phyloP scores from a whole-genome alignment of 1,284 basidiomycete species.

The Leucoagaricus sp. region DNA sequence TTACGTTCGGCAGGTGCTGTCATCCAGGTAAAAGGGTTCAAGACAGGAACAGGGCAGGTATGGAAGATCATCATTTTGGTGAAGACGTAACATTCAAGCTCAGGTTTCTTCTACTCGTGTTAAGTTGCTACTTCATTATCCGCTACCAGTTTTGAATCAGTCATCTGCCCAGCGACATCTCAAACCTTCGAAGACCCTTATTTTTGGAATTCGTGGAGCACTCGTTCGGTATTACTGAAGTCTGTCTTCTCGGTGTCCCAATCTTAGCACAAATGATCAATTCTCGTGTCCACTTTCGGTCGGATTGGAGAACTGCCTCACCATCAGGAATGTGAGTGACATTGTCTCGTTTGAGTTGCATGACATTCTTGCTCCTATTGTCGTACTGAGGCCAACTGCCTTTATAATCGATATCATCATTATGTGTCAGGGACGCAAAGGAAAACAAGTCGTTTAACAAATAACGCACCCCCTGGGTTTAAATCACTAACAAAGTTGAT shows the following conservation, averaged over 20 bases:
- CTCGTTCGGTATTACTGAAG: conserved; percentile 42
- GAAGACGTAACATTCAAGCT: no score
- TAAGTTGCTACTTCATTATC: no score
- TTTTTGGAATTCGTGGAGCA: conserved; percentile 51
- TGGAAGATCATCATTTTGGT: no score
- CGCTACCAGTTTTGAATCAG: no score
- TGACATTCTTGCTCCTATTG: conserved; percentile 32
- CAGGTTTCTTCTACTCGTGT: no score
- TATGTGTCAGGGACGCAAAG: background rate
- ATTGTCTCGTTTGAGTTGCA: conserved; percentile 52
- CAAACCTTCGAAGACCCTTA: no score
- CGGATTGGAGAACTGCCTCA: conserved; percentile 26
- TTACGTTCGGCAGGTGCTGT: no score
- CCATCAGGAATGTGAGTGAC: conserved; percentile 52
- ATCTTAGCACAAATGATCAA: conserved; percentile 29
- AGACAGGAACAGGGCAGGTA: no score
- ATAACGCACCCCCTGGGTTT: conserved; percentile 47
- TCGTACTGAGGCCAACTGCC: conserved; percentile 47
- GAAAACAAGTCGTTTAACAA: background rate
- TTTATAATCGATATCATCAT: conserved; percentile 18
- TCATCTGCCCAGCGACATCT: no score
- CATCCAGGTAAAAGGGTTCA: no score
- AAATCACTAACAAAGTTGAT: conserved; percentile 55
- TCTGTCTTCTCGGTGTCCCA: conserved; percentile 42
- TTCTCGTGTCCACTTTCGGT: background rate